These are phyloP conservation scores for Gryganskiella cystojenkinii DNA, from an alignment of 192 early-diverging fungal genomes.

Conservation along the genomic window DNA sequence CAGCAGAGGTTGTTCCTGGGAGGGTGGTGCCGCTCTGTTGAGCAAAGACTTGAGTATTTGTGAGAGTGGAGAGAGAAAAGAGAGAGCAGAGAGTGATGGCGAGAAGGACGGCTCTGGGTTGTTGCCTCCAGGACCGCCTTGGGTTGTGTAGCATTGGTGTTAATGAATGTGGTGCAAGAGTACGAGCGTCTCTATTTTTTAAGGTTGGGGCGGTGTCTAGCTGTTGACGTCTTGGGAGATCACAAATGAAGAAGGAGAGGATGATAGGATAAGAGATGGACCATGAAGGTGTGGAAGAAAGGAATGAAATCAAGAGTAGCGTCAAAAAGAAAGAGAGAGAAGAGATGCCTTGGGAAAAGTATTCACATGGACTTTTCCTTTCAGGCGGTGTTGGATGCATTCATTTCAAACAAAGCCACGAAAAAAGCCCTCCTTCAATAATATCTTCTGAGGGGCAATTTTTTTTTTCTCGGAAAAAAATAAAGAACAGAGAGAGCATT, in stretches of 20 bases:
- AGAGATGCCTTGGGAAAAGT: not conserved
- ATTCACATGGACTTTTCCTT: not conserved
- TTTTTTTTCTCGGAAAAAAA: too few relatives aligned
- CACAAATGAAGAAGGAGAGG: not conserved
- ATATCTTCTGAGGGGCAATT: too few relatives aligned
- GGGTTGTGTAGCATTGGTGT: conserved; percentile 14
- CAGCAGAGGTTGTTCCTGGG: too few relatives aligned
- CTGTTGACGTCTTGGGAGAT: too few relatives aligned
- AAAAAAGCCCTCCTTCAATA: not conserved
- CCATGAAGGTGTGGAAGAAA: not conserved
- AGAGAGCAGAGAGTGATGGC: not conserved
- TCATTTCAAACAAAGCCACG: too few relatives aligned
- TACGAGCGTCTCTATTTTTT: too few relatives aligned
- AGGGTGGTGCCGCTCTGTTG: too few relatives aligned
- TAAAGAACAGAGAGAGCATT: too few relatives aligned
- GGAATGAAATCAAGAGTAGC: not conserved
- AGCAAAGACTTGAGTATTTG: too few relatives aligned
- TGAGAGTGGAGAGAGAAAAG: not conserved
- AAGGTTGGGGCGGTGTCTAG: too few relatives aligned
- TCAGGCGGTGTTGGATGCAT: too few relatives aligned
- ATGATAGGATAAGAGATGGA: not conserved
- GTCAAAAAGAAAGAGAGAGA: not conserved
- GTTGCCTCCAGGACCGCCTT: not conserved
- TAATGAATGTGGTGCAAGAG: too few relatives aligned
- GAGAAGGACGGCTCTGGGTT: not conserved